Evolutionary conservation across 371 early-diverging fungal species (phyloP).

Genomic region (Fennellomyces sp.): DNA sequence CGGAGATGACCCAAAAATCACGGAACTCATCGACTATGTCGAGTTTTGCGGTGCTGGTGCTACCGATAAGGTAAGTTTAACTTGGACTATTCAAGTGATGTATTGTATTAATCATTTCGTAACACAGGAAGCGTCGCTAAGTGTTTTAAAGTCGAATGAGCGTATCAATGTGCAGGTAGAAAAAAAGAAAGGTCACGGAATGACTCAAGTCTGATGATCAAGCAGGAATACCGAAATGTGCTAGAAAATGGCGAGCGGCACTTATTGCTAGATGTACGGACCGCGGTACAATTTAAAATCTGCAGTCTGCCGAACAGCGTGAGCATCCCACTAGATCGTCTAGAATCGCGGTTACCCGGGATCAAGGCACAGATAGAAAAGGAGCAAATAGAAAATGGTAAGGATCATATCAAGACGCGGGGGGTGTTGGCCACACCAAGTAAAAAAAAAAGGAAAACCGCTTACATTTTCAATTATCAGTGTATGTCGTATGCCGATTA

Average conservation of each 20-base stretch:
- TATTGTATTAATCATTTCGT: not conserved
- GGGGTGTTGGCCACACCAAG: no score
- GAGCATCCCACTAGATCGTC: slow-evolving; percentile 57
- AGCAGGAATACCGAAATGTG: not conserved
- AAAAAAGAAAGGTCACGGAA: not conserved
- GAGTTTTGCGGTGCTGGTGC: slow-evolving; percentile 86
- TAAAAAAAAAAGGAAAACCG: not conserved
- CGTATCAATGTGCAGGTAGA: slow-evolving; percentile 32
- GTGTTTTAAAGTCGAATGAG: slow-evolving; percentile 27
- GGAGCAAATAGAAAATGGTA: slow-evolving; percentile 34
- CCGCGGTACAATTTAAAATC: slow-evolving; percentile 80
- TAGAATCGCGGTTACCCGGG: slow-evolving; percentile 42
- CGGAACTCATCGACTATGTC: slow-evolving; percentile 82
- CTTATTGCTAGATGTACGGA: slow-evolving; percentile 89
- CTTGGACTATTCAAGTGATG: not conserved
- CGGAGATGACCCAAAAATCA: slow-evolving; percentile 83
- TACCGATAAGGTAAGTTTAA: slow-evolving; percentile 66
- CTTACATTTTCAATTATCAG: slow-evolving; percentile 33
- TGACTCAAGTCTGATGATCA: not conserved
- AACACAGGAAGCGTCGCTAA: slow-evolving; percentile 14
- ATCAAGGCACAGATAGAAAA: slow-evolving; percentile 32
- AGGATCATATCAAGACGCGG: no score
- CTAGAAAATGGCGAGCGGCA: slow-evolving; percentile 48
- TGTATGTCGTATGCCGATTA: slow-evolving; percentile 88
- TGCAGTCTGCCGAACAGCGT: slow-evolving; percentile 72